These are phyloP conservation scores for Clavispora asparagi DNA, from an alignment of 805 yeast genomes.

Conservation along the genomic window DNA sequence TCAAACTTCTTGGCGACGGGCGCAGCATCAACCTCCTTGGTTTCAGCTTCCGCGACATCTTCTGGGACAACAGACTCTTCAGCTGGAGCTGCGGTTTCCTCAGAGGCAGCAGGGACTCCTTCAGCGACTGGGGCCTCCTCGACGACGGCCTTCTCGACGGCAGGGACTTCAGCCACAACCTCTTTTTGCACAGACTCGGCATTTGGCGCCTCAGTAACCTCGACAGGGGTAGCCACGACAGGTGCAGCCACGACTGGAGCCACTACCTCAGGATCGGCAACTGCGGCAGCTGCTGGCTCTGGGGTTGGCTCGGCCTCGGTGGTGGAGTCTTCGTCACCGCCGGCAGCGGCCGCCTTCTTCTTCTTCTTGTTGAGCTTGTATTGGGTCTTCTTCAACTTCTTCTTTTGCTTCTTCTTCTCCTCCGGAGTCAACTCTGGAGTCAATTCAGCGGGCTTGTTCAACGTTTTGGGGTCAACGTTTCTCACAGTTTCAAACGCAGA, in stretches of 20 bases:
- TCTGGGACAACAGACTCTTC: conserved; percentile 11
- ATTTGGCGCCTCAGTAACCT: too few species aligned
- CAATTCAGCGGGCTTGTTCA: conserved; percentile 38
- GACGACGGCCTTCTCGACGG: conserved; percentile 5
- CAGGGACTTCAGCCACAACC: conserved; percentile 8
- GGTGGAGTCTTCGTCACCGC: conserved; percentile 3
- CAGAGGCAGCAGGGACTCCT: conserved; percentile 1
- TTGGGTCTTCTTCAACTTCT: conserved; percentile 24
- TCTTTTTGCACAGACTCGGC: conserved; percentile 3
- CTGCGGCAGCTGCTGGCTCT: conserved; percentile 4
- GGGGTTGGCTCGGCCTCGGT: conserved; percentile 7
- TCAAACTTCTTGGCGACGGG: conserved; percentile 7
- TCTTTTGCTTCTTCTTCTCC: conserved; percentile 33
- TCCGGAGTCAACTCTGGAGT: conserved; percentile 10
- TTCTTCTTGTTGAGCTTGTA: conserved; percentile 5
- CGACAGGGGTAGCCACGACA: neutral
- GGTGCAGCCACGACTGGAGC: conserved; percentile 3
- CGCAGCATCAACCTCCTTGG: conserved; percentile 16
- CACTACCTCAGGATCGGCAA: conserved; percentile 1
- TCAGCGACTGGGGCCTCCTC: conserved; percentile 5
- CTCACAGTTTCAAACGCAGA: conserved; percentile 58
- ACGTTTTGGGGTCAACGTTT: conserved; percentile 42
- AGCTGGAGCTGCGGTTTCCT: conserved; percentile 3
- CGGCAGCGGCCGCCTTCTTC: conserved; percentile 6
- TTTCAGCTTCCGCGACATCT: neutral